Evolutionary conservation across 768 basidiomycete genomes (phyloP).

Genomic region (Hemileccinum rubropunctum): DNA sequence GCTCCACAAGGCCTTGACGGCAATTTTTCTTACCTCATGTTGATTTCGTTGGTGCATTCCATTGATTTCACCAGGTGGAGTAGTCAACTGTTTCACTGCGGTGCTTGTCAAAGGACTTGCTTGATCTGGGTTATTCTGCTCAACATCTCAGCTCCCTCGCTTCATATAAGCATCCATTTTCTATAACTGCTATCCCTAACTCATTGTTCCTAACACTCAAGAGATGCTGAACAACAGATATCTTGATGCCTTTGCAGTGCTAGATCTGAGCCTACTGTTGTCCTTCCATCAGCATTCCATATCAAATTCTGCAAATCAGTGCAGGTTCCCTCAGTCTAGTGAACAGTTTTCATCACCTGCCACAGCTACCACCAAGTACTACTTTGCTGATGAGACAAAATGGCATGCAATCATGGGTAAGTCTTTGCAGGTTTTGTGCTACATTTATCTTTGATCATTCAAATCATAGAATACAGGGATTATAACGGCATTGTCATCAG

Average conservation of each 20-base stretch:
- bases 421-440: neutral
- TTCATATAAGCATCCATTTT: neutral
- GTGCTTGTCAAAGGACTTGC: too few species aligned
- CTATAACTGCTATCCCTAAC: too few species aligned
- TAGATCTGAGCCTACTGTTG: neutral
- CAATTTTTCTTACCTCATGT: neutral
- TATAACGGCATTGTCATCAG: slow-evolving; percentile 11
- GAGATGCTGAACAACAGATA: neutral
- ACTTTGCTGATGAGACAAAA: slow-evolving; percentile 5
- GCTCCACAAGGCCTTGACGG: neutral
- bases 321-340: slow-evolving; percentile 4
- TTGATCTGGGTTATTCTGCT: neutral
- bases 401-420: slow-evolving; percentile 5
- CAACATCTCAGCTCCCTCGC: too few species aligned
- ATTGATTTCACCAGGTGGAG: neutral
- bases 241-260: neutral
- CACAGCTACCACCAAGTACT: slow-evolving; percentile 3
- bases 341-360: slow-evolving; percentile 2
- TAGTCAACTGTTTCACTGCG: neutral
- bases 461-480: neutral
- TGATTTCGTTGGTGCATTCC: neutral
- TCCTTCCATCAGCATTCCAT: neutral
- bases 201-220: neutral
- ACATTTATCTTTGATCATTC: neutral
- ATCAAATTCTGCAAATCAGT: slow-evolving; percentile 3